A percentile compares a stretch with the other conserved stretches of the same genome.
Conservation (phyloP, 1,139 yeast species). For the Kodamaea derodonti region DNA sequence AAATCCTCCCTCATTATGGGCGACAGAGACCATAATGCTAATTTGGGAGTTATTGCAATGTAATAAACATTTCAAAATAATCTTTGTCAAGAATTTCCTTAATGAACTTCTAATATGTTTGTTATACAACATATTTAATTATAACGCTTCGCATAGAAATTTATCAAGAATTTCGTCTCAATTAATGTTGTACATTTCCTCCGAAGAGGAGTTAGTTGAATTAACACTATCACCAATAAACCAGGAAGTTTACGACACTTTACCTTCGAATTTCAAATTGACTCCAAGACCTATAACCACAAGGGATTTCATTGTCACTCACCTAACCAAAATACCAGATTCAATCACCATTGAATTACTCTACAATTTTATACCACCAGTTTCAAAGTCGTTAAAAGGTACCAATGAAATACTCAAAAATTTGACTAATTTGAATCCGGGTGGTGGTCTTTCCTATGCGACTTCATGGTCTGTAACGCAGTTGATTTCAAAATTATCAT, state of each 20-base stretch:
- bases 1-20: conserved; percentile 44
- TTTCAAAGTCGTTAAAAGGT: conserved; percentile 11
- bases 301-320: conserved; percentile 59
- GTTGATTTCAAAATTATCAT: conserved; percentile 44
- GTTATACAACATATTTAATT: conserved; percentile 55
- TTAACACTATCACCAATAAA: conserved; percentile 42
- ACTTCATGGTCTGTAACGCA: conserved; percentile 57
- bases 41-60: conserved; percentile 79
- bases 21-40: conserved; percentile 54
- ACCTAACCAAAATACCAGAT: conserved; percentile 41
- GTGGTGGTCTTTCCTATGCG: conserved; percentile 55
- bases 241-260: conserved; percentile 33
- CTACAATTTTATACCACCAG: conserved; percentile 56
- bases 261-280: conserved; percentile 47
- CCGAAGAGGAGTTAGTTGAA: conserved; percentile 40
- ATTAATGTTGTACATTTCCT: conserved; percentile 56
- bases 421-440: conserved; percentile 29
- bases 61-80: conserved; percentile 50
- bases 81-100: conserved; percentile 46
- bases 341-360: conserved; percentile 53
- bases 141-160: conserved; percentile 33
- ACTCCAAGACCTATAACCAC: conserved; percentile 42
- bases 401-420: conserved; percentile 14
- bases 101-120: conserved; percentile 54
- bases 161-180: conserved; percentile 58